Base-by-base conservation (phyloP, 1,284 basidiomycete species). In the Cutaneotrichosporon curvatum region DNA sequence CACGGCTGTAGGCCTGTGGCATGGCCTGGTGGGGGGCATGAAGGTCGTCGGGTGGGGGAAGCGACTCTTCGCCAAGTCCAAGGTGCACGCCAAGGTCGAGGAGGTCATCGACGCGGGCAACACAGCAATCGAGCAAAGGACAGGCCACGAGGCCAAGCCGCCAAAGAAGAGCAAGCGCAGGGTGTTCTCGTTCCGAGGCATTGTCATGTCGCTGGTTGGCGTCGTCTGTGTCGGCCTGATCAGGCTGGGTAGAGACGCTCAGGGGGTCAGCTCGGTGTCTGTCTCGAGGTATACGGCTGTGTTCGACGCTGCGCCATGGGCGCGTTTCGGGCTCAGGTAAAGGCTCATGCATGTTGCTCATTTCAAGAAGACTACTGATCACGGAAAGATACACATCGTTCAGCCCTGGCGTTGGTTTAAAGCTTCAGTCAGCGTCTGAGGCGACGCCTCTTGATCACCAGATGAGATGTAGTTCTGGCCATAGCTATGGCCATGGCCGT, bases 31-130 rank as follows among this genome's bases (percentile, higher is more conserved):
- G 6, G 67, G 67, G 0, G 38, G 54, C 14, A 62, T 62, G 59
- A 65, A 65, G 50, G 55, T 68, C 23, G 53, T 63, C 6, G 40
- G 40, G 10, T 71, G 65, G 65, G 34, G 60, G 2, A 55, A 46
- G 40, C 37, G 59, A n/a, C 12, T 48, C 19, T 4, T 25, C 25
- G 25, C 25, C 11, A 31, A 41, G 28, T 23, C 32, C 20, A 16
- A 36, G 30, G 32, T 21, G 16, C 21, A 45, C 25, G 37, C 25
- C 25, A 28, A 41, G 40, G 34, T 33, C 37, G 37, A 40, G 31
- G 34, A 39, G 22, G 33, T 31, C 21, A 48, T 37, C 16, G 32
- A 34, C 36, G 23, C 32, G 37, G 37, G 44, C 9, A 28, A 39
- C 30, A 33, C 15, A 12, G 30, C 14, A 9, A 21, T 35, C 16